Evolutionary conservation across 2,329 filamentous ascomycete genomes (phyloP).

Genomic region (Fusarium pseudocircinatum): DNA sequence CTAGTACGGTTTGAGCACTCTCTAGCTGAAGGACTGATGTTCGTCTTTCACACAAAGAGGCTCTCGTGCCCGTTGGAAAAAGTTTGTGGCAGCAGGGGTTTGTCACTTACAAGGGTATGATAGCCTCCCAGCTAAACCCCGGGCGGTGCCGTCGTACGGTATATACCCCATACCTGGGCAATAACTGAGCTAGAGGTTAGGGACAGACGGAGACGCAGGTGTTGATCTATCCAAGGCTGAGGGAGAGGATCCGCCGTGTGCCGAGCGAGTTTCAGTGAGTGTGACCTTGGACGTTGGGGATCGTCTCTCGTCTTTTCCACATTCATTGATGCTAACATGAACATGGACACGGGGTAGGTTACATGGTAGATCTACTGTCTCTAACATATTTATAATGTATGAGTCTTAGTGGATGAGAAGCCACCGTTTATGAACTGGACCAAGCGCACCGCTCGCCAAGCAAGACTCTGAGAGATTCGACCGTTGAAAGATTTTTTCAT

Average conservation of each 20-base stretch:
- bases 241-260: neutral
- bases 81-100: slow-evolving; percentile 26
- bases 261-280: slow-evolving; percentile 7
- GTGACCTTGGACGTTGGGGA: neutral
- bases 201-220: neutral
- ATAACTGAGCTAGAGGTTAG: neutral
- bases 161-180: slow-evolving; percentile 16
- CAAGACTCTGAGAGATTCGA: neutral
- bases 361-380: slow-evolving; percentile 6
- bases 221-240: slow-evolving; percentile 8
- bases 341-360: slow-evolving; percentile 14
- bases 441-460: slow-evolving; percentile 8
- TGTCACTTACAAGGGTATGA: slow-evolving; percentile 3
- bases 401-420: neutral
- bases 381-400: neutral
- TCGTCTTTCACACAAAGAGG: neutral
- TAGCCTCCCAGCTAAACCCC: neutral
- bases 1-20: neutral
- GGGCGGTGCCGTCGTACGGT: slow-evolving; percentile 27
- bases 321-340: neutral
- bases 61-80: slow-evolving; percentile 5
- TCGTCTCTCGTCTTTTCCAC: neutral
- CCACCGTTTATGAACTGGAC: neutral
- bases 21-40: slow-evolving; percentile 8
- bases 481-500: slow-evolving; percentile 5